Base-by-base conservation (phyloP, 1,284 basidiomycete genomes). In the Ganoderma sinense region DNA sequence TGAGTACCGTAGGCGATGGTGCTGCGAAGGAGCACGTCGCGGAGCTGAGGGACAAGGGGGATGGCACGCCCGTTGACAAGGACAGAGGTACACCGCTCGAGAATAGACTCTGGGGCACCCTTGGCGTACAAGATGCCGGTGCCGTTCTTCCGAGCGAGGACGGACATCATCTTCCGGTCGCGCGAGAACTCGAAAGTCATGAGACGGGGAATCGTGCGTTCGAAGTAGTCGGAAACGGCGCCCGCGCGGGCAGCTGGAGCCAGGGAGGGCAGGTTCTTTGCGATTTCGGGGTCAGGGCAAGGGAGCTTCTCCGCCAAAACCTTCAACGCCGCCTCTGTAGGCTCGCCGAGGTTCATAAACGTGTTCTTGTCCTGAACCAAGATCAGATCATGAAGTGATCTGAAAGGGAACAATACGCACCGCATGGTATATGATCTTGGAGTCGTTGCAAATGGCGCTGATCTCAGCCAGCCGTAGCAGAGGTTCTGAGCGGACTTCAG, bases 111-210 rank as follows among this genome's bases (percentile, higher is more conserved):
- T 2, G 97, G 97, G 0, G 97, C 98, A 60, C 98, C 97, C 82
- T 99, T 99, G 79, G 94, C 96, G 77, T 97, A 93, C 2, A 97
- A 84, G 23, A 91, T 86, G 45, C 91, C 90, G 5, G 81, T 81
- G 13, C 86, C 87, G 71, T 89, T 86, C 70, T 87, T 82, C 55
- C 71, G 75, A 7, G 82, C 76, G 62, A 99, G 89, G 48, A 98
- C 96, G 31, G 97, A 98, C 97, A 99, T 99, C 88, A 97, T 97
- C 84, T 99, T 99, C 80, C 97, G 94, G 82, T 99, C 98, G 43
- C 97, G 93, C 36, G 96, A 95, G 83, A 99, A 99, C 81, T 99
- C 97, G 78, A 99, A 97, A 2, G 97, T 99, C 73, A 97, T 84
- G 14, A 98, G 86, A 70, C 97, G 91, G 23, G 91, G 85, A 77